Base-by-base conservation (phyloP, 2,329 filamentous ascomycete genomes). In the Neopestalotiopsis clavispora region DNA sequence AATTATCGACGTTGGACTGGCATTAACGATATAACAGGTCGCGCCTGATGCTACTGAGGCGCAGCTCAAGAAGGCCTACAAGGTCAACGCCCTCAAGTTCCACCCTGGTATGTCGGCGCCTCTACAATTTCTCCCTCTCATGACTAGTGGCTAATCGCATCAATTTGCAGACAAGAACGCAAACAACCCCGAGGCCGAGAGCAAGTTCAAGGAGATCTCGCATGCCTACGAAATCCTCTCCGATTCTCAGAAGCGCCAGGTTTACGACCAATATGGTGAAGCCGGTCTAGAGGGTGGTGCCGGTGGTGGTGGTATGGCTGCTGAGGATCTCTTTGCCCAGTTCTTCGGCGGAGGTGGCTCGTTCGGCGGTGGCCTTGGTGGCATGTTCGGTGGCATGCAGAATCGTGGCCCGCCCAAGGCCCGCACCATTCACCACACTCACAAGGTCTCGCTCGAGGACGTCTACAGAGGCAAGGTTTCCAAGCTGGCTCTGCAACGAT, bases 251-350 rank as follows among this genome's bases (percentile, higher is more conserved):
- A 98, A 98, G 88, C 94, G 96, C 79, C 84, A 90, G 75, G 80
- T 98, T 71, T 99, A 99, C 82, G 96, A 99, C 78, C 94, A 98
- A 83, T 97, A 97, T 91, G 96, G 96, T 74, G 95, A 99, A 85
- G 94, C 97, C 77, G 96, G 96, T 72, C 89, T 99, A 65, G 95
- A 98, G 80, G 95, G 95, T 74, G 95, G 93, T 76, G 93, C 86
- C 67, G 92, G 89, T 70, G 91, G 88, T 70, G 91, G 89, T 72
- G 94, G 94, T 78, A 98, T 98, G 94, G 94, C 93, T 74, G 95
- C 95, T 28, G 96, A 98, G 82, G 95, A 98, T 75, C 87, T 98
- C 72, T 98, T 98, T 79, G 94, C 95, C 59, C 94, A 98, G 84
- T 98, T 98, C 91, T 98, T 98, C 78, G 94, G 94, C 74, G 90